Percentiles rank a stretch among this genome's conserved stretches.
These are phyloP conservation scores for Thinopyrum elongatum DNA, from an alignment of 176 grass and related monocot species.

Conservation along the genomic window DNA sequence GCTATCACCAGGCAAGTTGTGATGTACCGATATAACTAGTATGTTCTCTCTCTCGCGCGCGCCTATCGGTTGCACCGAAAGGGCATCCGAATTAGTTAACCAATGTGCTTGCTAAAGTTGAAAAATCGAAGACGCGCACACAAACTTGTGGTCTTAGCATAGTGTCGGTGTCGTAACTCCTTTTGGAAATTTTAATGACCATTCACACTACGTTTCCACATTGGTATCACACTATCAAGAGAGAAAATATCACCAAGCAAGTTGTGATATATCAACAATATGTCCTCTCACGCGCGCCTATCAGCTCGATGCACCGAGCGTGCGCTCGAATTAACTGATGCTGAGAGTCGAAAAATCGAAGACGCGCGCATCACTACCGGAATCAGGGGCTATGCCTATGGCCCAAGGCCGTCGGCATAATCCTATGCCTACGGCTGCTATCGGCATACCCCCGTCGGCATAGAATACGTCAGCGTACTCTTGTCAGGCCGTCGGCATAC, in stretches of 20 bases:
- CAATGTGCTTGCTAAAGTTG: not conserved
- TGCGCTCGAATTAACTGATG: not conserved
- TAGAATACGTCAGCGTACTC: too few species aligned
- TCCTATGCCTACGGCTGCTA: too few species aligned
- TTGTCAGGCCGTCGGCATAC: too few species aligned
- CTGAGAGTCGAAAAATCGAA: constrained; percentile 16
- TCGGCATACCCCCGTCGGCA: too few species aligned
- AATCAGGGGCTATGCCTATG: too few species aligned
- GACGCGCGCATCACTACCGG: too few species aligned
- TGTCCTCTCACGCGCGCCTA: not conserved
- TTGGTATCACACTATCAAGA: not conserved
- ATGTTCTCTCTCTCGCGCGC: not conserved
- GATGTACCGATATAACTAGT: not conserved
- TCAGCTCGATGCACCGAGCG: not conserved
- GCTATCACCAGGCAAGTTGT: not conserved
- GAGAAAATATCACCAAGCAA: not conserved
- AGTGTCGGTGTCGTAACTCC: not conserved
- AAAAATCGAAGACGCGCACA: not conserved
- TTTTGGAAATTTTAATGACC: not conserved
- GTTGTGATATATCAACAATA: not conserved
- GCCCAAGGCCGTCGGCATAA: too few species aligned
- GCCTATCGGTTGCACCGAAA: not conserved
- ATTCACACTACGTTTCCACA: not conserved
- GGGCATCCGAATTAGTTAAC: not conserved
- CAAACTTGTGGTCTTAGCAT: too few species aligned